Percentiles rank a stretch among this genome's conserved stretches.
Conservation (phyloP, 257 asterid genomes). For the Jacaranda copaia region DNA sequence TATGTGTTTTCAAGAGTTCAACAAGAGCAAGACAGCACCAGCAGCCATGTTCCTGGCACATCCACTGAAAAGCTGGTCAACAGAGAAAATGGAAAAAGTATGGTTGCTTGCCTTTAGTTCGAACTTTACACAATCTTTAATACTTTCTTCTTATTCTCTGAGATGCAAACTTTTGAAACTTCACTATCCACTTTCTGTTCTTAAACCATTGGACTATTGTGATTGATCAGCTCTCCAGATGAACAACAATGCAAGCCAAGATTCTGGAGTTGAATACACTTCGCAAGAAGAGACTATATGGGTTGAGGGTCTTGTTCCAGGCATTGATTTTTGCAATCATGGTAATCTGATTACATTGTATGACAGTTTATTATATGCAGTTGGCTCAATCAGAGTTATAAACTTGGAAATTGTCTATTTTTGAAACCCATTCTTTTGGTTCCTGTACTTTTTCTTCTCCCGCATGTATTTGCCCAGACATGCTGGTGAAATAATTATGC, state of each 20-base stretch:
- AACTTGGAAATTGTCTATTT: background rate
- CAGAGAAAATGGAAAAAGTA: slow-evolving; percentile 54
- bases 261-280: slow-evolving; percentile 46
- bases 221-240: slow-evolving; percentile 44
- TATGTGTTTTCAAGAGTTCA: slow-evolving; percentile 53
- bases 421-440: no score
- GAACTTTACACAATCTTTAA: slow-evolving; percentile 6
- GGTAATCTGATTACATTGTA: slow-evolving; percentile 52
- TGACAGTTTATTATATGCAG: slow-evolving; percentile 2
- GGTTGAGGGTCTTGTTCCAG: slow-evolving; percentile 98
- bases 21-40: slow-evolving; percentile 47
- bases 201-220: slow-evolving; percentile 24
- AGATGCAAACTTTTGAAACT: slow-evolving; percentile 17
- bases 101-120: slow-evolving; percentile 34
- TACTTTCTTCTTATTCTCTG: slow-evolving; percentile 26
- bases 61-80: slow-evolving; percentile 48
- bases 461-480: no score
- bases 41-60: slow-evolving; percentile 35
- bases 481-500: no score
- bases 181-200: slow-evolving; percentile 19
- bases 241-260: slow-evolving; percentile 47
- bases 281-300: slow-evolving; percentile 66
- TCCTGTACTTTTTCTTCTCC: no score
- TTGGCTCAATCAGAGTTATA: slow-evolving; percentile 9
- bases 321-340: slow-evolving; percentile 99